A percentile compares a stretch with the other conserved stretches of the same genome.
Conservation (phyloP, 2,329 filamentous ascomycete genomes). For the Beauveria rudraprayagi region DNA sequence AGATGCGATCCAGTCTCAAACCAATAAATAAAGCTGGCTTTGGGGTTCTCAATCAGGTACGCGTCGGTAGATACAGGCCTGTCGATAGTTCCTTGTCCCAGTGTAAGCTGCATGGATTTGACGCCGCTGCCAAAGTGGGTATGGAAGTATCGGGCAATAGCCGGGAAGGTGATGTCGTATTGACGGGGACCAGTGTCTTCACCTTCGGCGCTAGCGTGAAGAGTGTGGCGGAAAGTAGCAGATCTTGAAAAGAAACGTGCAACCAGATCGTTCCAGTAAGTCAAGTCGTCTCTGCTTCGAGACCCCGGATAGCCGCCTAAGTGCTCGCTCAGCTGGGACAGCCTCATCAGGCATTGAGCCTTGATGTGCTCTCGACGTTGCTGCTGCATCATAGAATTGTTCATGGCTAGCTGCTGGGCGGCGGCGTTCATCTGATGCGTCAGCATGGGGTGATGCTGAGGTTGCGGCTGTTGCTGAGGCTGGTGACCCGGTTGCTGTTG, state of each 20-base stretch:
- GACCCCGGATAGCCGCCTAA: slow-evolving; percentile 48
- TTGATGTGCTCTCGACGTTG: slow-evolving; percentile 45
- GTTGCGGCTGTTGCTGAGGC: slow-evolving; percentile 25
- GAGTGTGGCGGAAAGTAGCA: slow-evolving; percentile 68
- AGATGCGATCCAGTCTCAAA: slow-evolving; percentile 77
- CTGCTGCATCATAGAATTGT: slow-evolving; percentile 32
- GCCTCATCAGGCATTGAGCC: slow-evolving; percentile 48
- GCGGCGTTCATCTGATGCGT: slow-evolving; percentile 18
- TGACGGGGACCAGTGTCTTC: slow-evolving; percentile 61
- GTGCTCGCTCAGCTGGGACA: slow-evolving; percentile 56
- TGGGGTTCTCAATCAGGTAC: slow-evolving; percentile 67
- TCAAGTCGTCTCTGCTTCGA: slow-evolving; percentile 58
- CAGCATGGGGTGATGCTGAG: slow-evolving; percentile 28
- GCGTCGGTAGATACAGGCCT: slow-evolving; percentile 52
- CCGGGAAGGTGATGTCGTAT: slow-evolving; percentile 77
- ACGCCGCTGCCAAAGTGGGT: slow-evolving; percentile 85
- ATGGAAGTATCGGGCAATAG: slow-evolving; percentile 80
- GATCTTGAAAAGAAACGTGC: slow-evolving; percentile 69
- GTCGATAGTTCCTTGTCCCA: slow-evolving; percentile 58
- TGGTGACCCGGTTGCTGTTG: slow-evolving; percentile 26
- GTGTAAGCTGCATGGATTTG: slow-evolving; percentile 73
- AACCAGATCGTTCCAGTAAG: slow-evolving; percentile 75
- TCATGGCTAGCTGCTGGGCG: slow-evolving; percentile 29
- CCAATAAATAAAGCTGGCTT: slow-evolving; percentile 80
- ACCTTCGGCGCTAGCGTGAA: slow-evolving; percentile 46